Percentiles rank a stretch among this genome's conserved stretches.
Evolutionary conservation across 768 basidiomycete species (phyloP).

Genomic region (Boletus subcaerulescens): DNA sequence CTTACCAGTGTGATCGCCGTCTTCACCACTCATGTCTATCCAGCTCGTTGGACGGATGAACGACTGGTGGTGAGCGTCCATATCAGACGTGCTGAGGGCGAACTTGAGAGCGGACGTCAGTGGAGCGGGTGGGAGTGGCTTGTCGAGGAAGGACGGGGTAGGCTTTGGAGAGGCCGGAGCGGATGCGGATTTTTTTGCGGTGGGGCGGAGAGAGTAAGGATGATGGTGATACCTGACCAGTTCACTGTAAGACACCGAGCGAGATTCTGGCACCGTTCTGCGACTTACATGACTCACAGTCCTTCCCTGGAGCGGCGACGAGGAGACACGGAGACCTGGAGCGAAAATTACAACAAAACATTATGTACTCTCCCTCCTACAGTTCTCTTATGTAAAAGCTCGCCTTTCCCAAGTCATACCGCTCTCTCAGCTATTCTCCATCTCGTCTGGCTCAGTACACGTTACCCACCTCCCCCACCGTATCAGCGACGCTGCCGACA

Average conservation of each 20-base stretch:
- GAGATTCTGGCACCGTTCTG: not conserved
- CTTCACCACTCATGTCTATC: slow-evolving; percentile 15
- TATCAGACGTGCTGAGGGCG: slow-evolving; percentile 23
- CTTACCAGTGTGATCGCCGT: slow-evolving; percentile 22
- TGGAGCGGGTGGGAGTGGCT: slow-evolving; percentile 40
- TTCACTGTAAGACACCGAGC: not conserved
- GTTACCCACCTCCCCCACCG: not conserved
- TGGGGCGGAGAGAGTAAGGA: slow-evolving; percentile 23
- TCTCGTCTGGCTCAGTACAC: not conserved
- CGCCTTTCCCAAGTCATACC: slow-evolving; percentile 18
- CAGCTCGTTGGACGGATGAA: slow-evolving; percentile 23
- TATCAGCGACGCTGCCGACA: not conserved
- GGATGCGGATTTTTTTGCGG: slow-evolving; percentile 21
- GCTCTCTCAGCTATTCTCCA: slow-evolving; percentile 1
- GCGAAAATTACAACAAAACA: slow-evolving; percentile 1
- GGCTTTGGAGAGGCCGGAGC: slow-evolving; percentile 27
- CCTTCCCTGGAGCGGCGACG: slow-evolving; percentile 1
- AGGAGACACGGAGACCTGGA: not conserved
- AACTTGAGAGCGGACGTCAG: slow-evolving; percentile 27
- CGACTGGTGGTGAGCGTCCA: slow-evolving; percentile 25
- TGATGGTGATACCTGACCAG: slow-evolving; percentile 19
- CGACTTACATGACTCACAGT: slow-evolving; percentile 23
- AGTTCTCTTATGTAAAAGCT: slow-evolving; percentile 28
- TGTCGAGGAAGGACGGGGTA: slow-evolving; percentile 25
- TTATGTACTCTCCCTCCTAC: slow-evolving; percentile 18